phyloP scores from a whole-genome alignment of 441 rosid genomes.

The Francoa sonchifolia region DNA sequence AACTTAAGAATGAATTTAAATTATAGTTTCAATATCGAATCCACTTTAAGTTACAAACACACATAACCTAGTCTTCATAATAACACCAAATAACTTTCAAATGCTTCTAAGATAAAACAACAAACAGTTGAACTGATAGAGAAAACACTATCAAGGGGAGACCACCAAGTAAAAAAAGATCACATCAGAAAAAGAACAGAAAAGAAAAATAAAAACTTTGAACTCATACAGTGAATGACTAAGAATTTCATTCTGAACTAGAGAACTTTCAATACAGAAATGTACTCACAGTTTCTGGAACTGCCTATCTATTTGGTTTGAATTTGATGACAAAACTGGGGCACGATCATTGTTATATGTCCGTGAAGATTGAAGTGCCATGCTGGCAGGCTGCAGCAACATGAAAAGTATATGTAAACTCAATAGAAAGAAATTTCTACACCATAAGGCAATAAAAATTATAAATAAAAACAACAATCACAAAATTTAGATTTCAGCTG shows the following conservation, averaged over 20 bases:
- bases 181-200: neutral
- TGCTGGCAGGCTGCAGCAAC: slow-evolving; percentile 36
- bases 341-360: slow-evolving; percentile 28
- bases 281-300: slow-evolving; percentile 70
- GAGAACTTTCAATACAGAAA: too few species aligned
- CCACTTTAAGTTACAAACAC: too few species aligned
- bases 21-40: neutral
- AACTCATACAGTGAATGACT: too few species aligned
- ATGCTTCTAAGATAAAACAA: neutral
- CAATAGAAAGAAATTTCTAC: neutral
- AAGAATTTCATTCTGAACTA: too few species aligned
- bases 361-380: slow-evolving; percentile 36
- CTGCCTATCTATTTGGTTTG: slow-evolving; percentile 49
- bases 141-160: neutral
- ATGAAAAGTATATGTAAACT: slow-evolving; percentile 8
- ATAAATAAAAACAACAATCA: neutral
- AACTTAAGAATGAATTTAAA: neutral
- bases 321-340: slow-evolving; percentile 26
- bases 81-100: neutral
- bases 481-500: too few species aligned
- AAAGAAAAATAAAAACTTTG: neutral
- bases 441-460: neutral
- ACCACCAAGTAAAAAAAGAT: neutral
- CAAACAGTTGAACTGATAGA: neutral
- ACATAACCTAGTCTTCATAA: neutral